Conservation (phyloP, 1,284 basidiomycete genomes). For the Thecaphora thlaspeos region DNA sequence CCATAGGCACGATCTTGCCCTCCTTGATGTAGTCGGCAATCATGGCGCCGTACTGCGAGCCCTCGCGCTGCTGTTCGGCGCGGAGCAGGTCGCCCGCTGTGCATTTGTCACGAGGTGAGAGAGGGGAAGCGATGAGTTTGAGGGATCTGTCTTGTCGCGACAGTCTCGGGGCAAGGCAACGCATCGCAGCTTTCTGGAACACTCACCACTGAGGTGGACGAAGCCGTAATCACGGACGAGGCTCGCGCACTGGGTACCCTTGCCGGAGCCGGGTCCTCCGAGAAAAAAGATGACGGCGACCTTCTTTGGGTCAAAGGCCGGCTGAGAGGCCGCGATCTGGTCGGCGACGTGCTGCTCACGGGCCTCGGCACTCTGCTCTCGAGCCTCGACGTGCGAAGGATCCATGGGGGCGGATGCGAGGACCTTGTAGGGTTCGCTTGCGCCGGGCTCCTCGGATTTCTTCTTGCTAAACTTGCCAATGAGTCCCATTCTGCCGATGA, state of each 20-base stretch:
- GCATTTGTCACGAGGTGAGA: not conserved
- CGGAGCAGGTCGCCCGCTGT: conserved; percentile 93
- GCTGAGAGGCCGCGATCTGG: not conserved
- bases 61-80: conserved; percentile 83
- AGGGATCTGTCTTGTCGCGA: not conserved
- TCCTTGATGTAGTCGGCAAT: conserved; percentile 88
- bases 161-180: too few species aligned
- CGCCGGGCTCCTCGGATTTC: conserved; percentile 5
- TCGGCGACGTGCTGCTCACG: conserved; percentile 10
- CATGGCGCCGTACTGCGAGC: conserved; percentile 79
- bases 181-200: too few species aligned
- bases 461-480: conserved; percentile 33
- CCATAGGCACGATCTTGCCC: conserved; percentile 93
- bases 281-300: conserved; percentile 93
- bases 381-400: not conserved
- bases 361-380: not conserved
- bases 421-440: conserved; percentile 4
- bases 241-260: conserved; percentile 89
- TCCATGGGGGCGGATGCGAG: conserved; percentile 1
- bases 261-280: conserved; percentile 95
- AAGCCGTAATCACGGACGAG: conserved; percentile 89
- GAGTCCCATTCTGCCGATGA: conserved; percentile 38
- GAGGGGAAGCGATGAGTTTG: not conserved
- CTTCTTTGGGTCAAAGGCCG: conserved; percentile 70
- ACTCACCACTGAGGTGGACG: conserved; percentile 84